These are phyloP conservation scores for Melampsora larici-populina DNA, from an alignment of 1,284 basidiomycete species.

Conservation along the genomic window DNA sequence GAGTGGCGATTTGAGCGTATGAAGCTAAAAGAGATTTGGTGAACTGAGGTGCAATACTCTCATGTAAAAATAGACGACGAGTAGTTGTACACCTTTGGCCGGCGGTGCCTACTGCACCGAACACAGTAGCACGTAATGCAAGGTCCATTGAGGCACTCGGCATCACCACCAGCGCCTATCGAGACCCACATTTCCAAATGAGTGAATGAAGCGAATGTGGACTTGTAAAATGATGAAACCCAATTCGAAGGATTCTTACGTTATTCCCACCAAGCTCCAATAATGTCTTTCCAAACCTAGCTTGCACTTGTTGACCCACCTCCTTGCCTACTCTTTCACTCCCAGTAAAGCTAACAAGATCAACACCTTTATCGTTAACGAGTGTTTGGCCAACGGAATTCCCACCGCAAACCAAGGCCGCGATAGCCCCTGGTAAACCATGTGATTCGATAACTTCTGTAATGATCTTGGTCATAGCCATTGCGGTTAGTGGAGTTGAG, in stretches of 20 bases:
- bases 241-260: not conserved
- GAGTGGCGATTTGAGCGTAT: slow-evolving; percentile 57
- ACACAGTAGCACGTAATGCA: slow-evolving; percentile 82
- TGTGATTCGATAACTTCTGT: slow-evolving; percentile 75
- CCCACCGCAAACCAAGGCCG: slow-evolving; percentile 76
- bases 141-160: slow-evolving; percentile 85
- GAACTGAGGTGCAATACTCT: slow-evolving; percentile 70
- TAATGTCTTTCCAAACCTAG: slow-evolving; percentile 74
- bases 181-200: slow-evolving; percentile 43
- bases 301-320: slow-evolving; percentile 75
- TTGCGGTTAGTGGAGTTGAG: slow-evolving; percentile 77
- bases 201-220: not conserved
- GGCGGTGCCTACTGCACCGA: slow-evolving; percentile 89
- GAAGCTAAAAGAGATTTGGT: slow-evolving; percentile 73
- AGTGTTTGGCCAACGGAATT: slow-evolving; percentile 74
- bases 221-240: not conserved
- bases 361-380: slow-evolving; percentile 68
- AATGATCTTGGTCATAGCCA: slow-evolving; percentile 82
- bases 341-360: slow-evolving; percentile 86
- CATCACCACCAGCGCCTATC: slow-evolving; percentile 74
- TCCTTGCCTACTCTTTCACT: slow-evolving; percentile 79
- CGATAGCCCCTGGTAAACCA: slow-evolving; percentile 74
- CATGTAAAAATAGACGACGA: slow-evolving; percentile 81
- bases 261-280: slow-evolving; percentile 1
- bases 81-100: slow-evolving; percentile 94